Evolutionary conservation across 768 basidiomycete genomes (phyloP).

Genomic region (Tylopilus plumbeoviolaceoides): DNA sequence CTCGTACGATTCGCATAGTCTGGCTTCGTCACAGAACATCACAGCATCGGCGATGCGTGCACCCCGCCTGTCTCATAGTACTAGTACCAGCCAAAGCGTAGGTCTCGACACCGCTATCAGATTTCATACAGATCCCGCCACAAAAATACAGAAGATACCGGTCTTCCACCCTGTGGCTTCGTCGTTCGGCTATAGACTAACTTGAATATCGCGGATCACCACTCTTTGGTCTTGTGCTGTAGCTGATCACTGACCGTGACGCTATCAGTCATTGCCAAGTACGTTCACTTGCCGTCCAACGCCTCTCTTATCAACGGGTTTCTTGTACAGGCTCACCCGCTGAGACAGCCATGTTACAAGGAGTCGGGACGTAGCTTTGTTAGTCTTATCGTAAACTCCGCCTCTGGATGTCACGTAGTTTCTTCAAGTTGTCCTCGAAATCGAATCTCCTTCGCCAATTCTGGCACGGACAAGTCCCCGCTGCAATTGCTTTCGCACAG

Average conservation of each 20-base stretch:
- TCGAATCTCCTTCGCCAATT: not conserved
- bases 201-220: not conserved
- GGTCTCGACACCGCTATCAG: constrained; percentile 10
- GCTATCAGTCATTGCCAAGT: not conserved
- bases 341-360: too few species aligned
- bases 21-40: constrained; percentile 9
- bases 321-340: too few species aligned
- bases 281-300: too few species aligned
- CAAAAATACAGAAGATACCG: not conserved
- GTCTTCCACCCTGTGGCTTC: not conserved
- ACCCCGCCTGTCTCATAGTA: not conserved
- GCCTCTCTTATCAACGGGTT: too few species aligned
- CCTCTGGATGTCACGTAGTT: not conserved
- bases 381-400: constrained; percentile 8
- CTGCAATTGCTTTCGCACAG: constrained; percentile 14
- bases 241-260: not conserved
- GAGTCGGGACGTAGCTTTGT: not conserved
- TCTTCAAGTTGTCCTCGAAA: not conserved
- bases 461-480: not conserved
- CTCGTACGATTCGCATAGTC: constrained; percentile 14
- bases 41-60: constrained; percentile 8
- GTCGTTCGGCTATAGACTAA: not conserved
- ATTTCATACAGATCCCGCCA: constrained; percentile 1
- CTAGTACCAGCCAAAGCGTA: not conserved
- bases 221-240: not conserved